Percentiles rank a stretch among this genome's conserved stretches.
Evolutionary conservation across 371 early-diverging fungal genomes (phyloP).

Genomic region (Apophysomyces trapeziformis): DNA sequence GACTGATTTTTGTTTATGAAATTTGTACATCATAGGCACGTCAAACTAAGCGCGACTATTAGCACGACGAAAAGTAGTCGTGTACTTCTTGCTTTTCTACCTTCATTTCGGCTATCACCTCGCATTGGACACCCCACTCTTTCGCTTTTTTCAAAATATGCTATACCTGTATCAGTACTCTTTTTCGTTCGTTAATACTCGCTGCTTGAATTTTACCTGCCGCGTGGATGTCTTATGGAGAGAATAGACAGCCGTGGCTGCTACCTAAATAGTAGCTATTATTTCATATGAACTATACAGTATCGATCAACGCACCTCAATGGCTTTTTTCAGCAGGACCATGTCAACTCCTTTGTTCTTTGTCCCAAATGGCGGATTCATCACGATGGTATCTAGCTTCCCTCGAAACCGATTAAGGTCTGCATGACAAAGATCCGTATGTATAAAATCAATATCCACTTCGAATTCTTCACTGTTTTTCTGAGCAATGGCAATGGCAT

Average conservation of each 20-base stretch:
- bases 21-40: conserved; percentile 85
- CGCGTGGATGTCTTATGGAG: conserved; percentile 85
- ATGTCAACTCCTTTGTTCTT: conserved; percentile 83
- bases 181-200: neutral
- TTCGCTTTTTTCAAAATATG: conserved; percentile 77
- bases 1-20: conserved; percentile 80
- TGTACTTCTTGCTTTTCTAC: conserved; percentile 25
- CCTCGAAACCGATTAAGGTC: conserved; percentile 48
- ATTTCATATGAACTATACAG: neutral
- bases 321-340: conserved; percentile 74
- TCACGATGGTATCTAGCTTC: conserved; percentile 76
- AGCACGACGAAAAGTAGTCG: neutral
- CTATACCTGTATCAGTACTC: conserved; percentile 17
- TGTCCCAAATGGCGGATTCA: conserved; percentile 91
- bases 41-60: conserved; percentile 59
- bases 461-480: conserved; percentile 75
- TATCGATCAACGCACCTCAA: conserved; percentile 50
- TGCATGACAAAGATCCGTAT: conserved; percentile 48
- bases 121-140: conserved; percentile 76
- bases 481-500: conserved; percentile 76
- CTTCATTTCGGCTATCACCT: conserved; percentile 77
- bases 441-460: conserved; percentile 64
- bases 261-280: conserved; percentile 34
- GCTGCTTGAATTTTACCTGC: conserved; percentile 42
- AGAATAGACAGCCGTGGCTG: conserved; percentile 72